A percentile compares a stretch with the other conserved stretches of the same genome.
phyloP scores from a whole-genome alignment of 495 filamentous ascomycete species.

The Aspergillus saccharolyticus region DNA sequence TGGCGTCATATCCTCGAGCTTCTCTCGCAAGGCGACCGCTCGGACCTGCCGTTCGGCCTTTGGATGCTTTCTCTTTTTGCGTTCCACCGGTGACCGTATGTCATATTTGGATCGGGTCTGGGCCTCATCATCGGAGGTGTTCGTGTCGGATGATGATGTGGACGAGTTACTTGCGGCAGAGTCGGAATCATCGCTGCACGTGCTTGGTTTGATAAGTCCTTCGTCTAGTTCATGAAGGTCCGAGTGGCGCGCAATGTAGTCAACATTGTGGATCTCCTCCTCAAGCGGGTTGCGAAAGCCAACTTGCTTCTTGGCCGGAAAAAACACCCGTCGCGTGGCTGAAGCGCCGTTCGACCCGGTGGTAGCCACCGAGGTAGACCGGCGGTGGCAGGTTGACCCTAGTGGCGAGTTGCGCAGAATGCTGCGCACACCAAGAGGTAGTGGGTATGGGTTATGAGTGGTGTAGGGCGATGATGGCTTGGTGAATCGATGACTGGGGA shows the following conservation, averaged over 20 bases:
- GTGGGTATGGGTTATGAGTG: slow-evolving; percentile 54
- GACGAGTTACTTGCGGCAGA: slow-evolving; percentile 16
- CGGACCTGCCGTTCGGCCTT: slow-evolving; percentile 39
- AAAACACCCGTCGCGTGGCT: slow-evolving; percentile 44
- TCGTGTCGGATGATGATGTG: slow-evolving; percentile 31
- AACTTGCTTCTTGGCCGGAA: slow-evolving; percentile 55
- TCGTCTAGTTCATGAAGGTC: slow-evolving; percentile 30
- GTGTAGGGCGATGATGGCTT: slow-evolving; percentile 24
- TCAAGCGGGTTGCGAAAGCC: slow-evolving; percentile 48
- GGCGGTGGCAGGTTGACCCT: slow-evolving; percentile 31
- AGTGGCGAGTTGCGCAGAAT: slow-evolving; percentile 74
- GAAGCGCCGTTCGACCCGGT: slow-evolving; percentile 28
- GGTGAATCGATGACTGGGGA: slow-evolving; percentile 23
- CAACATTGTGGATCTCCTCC: slow-evolving; percentile 50
- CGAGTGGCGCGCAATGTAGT: slow-evolving; percentile 49
- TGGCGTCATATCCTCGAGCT: slow-evolving; percentile 35
- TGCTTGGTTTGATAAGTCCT: slow-evolving; percentile 11
- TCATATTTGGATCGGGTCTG: slow-evolving; percentile 3
- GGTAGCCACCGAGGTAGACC: slow-evolving; percentile 38
- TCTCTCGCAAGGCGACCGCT: slow-evolving; percentile 38
- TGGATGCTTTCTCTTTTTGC: slow-evolving; percentile 37
- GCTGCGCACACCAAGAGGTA: slow-evolving; percentile 60
- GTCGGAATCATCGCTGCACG: slow-evolving; percentile 37
- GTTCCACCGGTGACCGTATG: slow-evolving; percentile 20
- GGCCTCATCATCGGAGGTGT: slow-evolving; percentile 40